phyloP scores from a whole-genome alignment of 1,284 basidiomycete species.

The Kwoniella shivajii region DNA sequence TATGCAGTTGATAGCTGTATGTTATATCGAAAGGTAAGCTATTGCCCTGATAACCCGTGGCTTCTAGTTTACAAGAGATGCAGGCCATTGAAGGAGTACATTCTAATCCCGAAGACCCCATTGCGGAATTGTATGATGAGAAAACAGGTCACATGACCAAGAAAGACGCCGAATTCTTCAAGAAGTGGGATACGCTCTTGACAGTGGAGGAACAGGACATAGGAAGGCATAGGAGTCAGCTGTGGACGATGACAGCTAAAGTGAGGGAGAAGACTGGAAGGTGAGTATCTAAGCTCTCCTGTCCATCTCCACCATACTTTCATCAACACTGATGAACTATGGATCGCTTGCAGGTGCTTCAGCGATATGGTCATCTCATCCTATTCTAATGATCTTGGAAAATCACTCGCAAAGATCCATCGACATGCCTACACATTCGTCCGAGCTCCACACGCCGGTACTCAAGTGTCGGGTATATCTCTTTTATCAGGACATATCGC shows the following conservation, averaged over 20 bases:
- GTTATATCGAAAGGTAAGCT: conserved; percentile 80
- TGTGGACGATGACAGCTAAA: conserved; percentile 86
- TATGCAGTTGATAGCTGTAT: conserved; percentile 86
- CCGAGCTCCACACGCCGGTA: conserved; percentile 45
- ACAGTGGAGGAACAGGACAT: conserved; percentile 87
- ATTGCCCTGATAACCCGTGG: neutral
- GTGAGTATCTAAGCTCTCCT: conserved; percentile 44
- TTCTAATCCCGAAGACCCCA: conserved; percentile 63
- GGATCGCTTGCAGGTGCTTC: conserved; percentile 59
- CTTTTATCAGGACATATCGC: conserved; percentile 79
- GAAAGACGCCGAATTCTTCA: conserved; percentile 76
- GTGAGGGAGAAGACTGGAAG: conserved; percentile 78
- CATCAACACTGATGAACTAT: neutral
- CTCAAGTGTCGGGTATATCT: conserved; percentile 41
- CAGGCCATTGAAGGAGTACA: conserved; percentile 70
- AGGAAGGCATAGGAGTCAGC: conserved; percentile 77
- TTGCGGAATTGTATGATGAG: conserved; percentile 72
- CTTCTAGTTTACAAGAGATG: neutral
- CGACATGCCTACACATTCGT: conserved; percentile 68
- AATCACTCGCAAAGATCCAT: conserved; percentile 54
- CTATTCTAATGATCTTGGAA: conserved; percentile 45
- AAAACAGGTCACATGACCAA: conserved; percentile 80
- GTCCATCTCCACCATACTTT: neutral
- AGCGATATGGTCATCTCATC: conserved; percentile 70
- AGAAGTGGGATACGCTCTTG: conserved; percentile 84